phyloP scores from a whole-genome alignment of 257 asterid species.

The Plantago major region DNA sequence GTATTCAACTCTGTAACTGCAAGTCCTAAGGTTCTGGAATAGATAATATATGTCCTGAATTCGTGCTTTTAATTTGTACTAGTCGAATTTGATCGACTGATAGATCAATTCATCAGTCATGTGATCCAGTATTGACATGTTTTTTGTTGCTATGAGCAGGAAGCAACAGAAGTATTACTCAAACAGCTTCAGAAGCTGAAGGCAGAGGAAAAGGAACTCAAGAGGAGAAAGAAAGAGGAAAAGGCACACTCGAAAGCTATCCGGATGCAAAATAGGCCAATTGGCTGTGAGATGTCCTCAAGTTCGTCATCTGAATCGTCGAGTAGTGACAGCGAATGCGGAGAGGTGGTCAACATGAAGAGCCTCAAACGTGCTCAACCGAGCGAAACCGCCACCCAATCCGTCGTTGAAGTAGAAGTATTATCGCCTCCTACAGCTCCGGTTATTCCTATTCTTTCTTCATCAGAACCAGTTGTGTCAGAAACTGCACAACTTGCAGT shows the following conservation, averaged over 20 bases:
- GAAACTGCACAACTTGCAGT: background rate
- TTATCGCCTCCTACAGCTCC: slow-evolving; percentile 14
- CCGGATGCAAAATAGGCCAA: slow-evolving; percentile 13
- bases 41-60: background rate
- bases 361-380: slow-evolving; percentile 19
- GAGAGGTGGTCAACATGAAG: slow-evolving; percentile 35
- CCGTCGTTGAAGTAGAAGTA: slow-evolving; percentile 22
- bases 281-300: slow-evolving; percentile 32
- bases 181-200: slow-evolving; percentile 47
- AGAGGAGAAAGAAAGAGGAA: slow-evolving; percentile 44
- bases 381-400: slow-evolving; percentile 7
- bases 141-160: slow-evolving; percentile 28
- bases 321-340: slow-evolving; percentile 63
- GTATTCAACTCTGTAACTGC: no score
- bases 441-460: background rate
- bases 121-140: no score
- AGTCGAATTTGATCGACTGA: no score
- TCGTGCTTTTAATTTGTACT: background rate
- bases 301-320: slow-evolving; percentile 48
- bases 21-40: background rate
- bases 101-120: background rate
- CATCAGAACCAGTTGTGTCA: background rate
- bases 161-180: slow-evolving; percentile 47
- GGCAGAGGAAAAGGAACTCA: slow-evolving; percentile 42
- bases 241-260: slow-evolving; percentile 31